Evolutionary conservation across 805 yeast species (phyloP).

Genomic region (Schizosaccharomyces japonicus): DNA sequence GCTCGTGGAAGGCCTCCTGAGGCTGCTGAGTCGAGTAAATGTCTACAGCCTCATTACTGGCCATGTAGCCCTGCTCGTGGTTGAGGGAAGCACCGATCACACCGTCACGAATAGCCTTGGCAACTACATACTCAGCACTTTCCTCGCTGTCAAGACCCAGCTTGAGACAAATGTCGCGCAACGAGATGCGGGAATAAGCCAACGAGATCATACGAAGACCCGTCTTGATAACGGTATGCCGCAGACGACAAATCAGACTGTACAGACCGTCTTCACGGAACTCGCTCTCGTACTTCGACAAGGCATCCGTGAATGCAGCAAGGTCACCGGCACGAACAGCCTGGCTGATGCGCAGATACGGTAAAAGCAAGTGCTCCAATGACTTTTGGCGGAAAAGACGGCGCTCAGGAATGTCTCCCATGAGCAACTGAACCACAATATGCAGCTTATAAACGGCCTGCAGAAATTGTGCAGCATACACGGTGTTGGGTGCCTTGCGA

Average conservation of each 20-base stretch:
- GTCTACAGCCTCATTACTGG: constrained; percentile 65
- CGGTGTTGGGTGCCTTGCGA: constrained; percentile 85
- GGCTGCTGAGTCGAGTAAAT: constrained; percentile 74
- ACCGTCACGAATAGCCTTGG: constrained; percentile 90
- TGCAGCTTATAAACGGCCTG: constrained; percentile 75
- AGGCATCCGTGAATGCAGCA: constrained; percentile 47
- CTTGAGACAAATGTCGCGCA: constrained; percentile 81
- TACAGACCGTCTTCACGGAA: constrained; percentile 59
- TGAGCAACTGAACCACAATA: constrained; percentile 69
- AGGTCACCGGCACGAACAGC: constrained; percentile 88
- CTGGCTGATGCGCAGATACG: constrained; percentile 67
- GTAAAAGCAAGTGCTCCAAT: constrained; percentile 37
- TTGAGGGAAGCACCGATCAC: constrained; percentile 87
- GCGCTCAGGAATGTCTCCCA: constrained; percentile 91
- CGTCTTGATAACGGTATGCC: constrained; percentile 93
- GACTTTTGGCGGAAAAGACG: constrained; percentile 46
- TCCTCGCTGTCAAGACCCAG: constrained; percentile 82
- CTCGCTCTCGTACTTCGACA: constrained; percentile 33
- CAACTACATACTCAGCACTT: constrained; percentile 87
- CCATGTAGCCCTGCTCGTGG: constrained; percentile 77
- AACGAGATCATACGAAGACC: constrained; percentile 84
- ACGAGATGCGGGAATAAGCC: constrained; percentile 71
- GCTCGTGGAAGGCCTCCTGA: constrained; percentile 66
- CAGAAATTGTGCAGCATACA: constrained; percentile 60
- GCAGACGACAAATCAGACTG: constrained; percentile 63